Evolutionary conservation across 2,329 filamentous ascomycete species (phyloP).

Genomic region (Aspergillus costaricaensis): DNA sequence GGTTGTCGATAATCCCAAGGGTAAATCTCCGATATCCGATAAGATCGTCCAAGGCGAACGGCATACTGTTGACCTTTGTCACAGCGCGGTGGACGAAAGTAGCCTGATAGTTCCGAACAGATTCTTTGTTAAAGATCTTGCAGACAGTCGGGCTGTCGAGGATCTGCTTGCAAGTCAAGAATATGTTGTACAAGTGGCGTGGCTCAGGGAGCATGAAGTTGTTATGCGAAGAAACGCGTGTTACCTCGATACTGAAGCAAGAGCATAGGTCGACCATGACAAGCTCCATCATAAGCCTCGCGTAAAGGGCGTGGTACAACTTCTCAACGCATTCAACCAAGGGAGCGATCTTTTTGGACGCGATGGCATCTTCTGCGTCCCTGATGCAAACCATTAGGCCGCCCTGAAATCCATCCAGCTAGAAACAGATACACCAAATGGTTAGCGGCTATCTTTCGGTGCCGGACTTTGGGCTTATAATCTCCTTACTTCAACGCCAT

Average conservation of each 20-base stretch:
- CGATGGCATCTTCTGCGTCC: constrained; percentile 32
- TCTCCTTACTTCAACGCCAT: constrained; percentile 36
- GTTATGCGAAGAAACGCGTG: constrained; percentile 19
- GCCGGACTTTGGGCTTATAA: background rate
- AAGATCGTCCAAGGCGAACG: constrained; percentile 26
- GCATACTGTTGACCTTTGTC: constrained; percentile 16
- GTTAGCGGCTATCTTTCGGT: background rate
- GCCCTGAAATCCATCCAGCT: constrained; percentile 35
- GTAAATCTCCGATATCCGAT: constrained; percentile 34
- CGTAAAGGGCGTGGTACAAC: constrained; percentile 41
- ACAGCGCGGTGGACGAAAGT: constrained; percentile 29
- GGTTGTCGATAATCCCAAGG: constrained; percentile 25
- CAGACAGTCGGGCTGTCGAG: constrained; percentile 34
- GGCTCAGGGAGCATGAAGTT: constrained; percentile 35
- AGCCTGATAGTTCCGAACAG: constrained; percentile 34
- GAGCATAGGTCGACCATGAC: constrained; percentile 38
- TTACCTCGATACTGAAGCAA: constrained; percentile 29
- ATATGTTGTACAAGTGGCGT: constrained; percentile 36
- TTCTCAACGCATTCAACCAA: constrained; percentile 40
- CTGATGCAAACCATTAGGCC: constrained; percentile 35
- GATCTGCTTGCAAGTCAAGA: constrained; percentile 35
- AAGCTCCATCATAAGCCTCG: constrained; percentile 41
- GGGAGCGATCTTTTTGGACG: constrained; percentile 26
- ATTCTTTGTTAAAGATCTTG: constrained; percentile 25
- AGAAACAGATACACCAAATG: background rate